Percentiles rank a stretch among this genome's conserved stretches.
phyloP scores from a whole-genome alignment of 2,329 filamentous ascomycete genomes.

The Colletotrichum tofieldiae region DNA sequence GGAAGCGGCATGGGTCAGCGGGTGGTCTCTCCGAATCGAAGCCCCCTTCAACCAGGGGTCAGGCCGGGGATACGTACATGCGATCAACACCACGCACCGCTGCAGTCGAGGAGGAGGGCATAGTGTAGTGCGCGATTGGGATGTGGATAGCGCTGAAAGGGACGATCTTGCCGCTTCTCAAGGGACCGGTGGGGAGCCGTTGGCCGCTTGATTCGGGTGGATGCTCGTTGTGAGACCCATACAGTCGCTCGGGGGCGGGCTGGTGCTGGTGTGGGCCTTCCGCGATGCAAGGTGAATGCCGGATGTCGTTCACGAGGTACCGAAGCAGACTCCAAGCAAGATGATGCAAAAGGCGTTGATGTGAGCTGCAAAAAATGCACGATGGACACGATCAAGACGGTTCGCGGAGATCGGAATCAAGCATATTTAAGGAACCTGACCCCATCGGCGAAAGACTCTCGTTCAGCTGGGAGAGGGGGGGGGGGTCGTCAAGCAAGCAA shows the following conservation, averaged over 20 bases:
- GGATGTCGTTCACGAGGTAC: not conserved
- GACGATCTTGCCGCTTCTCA: not conserved
- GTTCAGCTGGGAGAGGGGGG: not conserved
- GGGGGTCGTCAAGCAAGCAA: not conserved
- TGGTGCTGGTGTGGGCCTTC: not conserved
- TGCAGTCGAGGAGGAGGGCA: constrained; percentile 30
- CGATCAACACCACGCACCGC: constrained; percentile 5
- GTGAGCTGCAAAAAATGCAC: not conserved
- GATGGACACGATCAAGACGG: constrained; percentile 13
- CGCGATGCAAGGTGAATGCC: not conserved
- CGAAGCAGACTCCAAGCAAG: not conserved
- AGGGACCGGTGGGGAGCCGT: not conserved
- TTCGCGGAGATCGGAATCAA: constrained; percentile 15
- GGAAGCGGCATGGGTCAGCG: not conserved
- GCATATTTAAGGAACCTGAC: constrained; percentile 11
- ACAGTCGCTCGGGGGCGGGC: not conserved
- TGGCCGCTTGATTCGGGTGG: not conserved
- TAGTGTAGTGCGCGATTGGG: constrained; percentile 6
- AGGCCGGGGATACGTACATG: not conserved
- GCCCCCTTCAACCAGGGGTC: not conserved
- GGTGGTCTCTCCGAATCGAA: not conserved
- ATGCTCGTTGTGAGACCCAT: constrained; percentile 4
- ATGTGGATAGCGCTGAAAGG: not conserved
- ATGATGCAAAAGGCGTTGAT: not conserved
- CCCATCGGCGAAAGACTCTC: not conserved